These are phyloP conservation scores for Neophaeococcomyces aloes DNA, from an alignment of 2,329 filamentous ascomycete species.

Conservation along the genomic window DNA sequence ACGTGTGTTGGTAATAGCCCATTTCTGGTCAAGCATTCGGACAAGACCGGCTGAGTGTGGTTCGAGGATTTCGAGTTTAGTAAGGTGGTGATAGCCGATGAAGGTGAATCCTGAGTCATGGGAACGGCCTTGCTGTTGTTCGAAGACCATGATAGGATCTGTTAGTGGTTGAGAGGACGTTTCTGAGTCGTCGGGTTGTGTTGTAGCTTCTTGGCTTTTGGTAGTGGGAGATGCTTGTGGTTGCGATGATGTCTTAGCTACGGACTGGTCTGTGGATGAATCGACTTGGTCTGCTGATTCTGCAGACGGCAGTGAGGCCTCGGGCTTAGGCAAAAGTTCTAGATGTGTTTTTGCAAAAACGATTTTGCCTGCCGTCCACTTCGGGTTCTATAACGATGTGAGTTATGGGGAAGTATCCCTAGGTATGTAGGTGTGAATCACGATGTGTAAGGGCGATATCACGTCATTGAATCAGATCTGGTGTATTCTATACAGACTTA, in stretches of 20 bases:
- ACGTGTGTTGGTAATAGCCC: slow-evolving; percentile 2
- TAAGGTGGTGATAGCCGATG: slow-evolving; percentile 11
- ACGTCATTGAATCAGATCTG: neutral
- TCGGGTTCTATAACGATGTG: slow-evolving; percentile 9
- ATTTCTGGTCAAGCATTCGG: slow-evolving; percentile 18
- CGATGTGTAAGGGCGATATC: neutral
- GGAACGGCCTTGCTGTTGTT: neutral
- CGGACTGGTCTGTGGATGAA: neutral
- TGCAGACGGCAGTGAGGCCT: neutral
- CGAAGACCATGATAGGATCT: slow-evolving; percentile 10
- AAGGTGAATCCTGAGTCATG: slow-evolving; percentile 7
- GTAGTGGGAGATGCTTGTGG: too few relatives aligned
- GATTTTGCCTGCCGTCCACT: slow-evolving; percentile 8
- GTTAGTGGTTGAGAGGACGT: neutral
- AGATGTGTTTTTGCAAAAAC: slow-evolving; percentile 8
- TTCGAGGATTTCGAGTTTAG: slow-evolving; percentile 9
- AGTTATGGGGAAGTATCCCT: neutral
- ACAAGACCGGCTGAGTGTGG: slow-evolving; percentile 12
- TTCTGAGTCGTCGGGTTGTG: neutral
- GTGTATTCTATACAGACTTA: neutral
- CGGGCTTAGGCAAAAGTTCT: neutral
- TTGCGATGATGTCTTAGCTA: too few relatives aligned
- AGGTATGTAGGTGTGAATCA: neutral
- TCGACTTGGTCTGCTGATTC: neutral
- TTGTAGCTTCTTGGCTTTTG: too few relatives aligned